Evolutionary conservation across 2,329 filamentous ascomycete species (phyloP).

Genomic region (Trichocomaceae sp.): DNA sequence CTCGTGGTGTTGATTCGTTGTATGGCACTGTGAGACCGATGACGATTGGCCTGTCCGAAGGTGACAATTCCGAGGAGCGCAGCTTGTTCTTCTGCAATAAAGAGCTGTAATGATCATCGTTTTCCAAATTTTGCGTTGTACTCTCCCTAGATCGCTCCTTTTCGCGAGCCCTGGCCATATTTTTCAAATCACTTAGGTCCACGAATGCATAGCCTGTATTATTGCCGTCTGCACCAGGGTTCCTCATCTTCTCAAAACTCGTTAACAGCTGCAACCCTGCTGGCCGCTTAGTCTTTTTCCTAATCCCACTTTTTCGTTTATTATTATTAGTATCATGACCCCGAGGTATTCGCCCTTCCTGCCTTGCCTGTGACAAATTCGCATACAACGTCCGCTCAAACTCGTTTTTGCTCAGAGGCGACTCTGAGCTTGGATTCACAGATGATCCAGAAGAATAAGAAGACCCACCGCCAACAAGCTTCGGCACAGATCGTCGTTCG

Average conservation of each 20-base stretch:
- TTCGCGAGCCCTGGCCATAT: constrained; percentile 28
- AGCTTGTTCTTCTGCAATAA: constrained; percentile 6
- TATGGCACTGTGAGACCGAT: constrained; percentile 41
- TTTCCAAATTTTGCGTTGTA: constrained; percentile 14
- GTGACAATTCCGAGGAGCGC: constrained; percentile 34
- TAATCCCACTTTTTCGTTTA: constrained; percentile 14
- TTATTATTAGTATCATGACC: background rate
- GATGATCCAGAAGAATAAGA: background rate
- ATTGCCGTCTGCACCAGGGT: background rate
- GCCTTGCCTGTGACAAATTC: constrained; percentile 1
- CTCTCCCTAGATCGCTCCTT: constrained; percentile 25
- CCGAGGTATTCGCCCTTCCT: background rate
- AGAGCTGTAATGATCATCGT: constrained; percentile 12
- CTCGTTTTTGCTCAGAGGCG: constrained; percentile 13
- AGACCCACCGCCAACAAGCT: constrained; percentile 10
- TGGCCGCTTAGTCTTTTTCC: constrained; percentile 25
- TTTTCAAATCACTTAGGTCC: constrained; percentile 33
- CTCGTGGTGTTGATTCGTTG: constrained; percentile 20
- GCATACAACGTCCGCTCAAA: constrained; percentile 3
- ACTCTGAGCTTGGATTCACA: background rate
- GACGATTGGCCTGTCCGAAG: constrained; percentile 40
- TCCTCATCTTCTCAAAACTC: constrained; percentile 27
- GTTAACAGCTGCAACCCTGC: constrained; percentile 40
- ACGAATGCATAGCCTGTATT: constrained; percentile 19
- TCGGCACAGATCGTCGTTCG: background rate